Conservation (phyloP, 768 basidiomycete genomes). For the Kwoniella shandongensis region DNA sequence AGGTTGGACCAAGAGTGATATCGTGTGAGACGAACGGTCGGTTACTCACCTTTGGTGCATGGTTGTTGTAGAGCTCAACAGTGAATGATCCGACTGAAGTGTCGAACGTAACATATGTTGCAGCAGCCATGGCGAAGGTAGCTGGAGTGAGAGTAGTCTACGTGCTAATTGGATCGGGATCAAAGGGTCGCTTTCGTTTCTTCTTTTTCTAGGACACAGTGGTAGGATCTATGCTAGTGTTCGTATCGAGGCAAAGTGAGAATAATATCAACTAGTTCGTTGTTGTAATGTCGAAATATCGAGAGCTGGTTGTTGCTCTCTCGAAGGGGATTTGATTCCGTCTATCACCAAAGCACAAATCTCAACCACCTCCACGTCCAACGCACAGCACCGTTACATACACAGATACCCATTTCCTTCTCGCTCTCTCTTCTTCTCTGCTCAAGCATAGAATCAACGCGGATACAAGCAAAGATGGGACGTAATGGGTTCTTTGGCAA, state of each 20-base stretch:
- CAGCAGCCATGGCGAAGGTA: slow-evolving; percentile 25
- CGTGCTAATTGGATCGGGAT: too few relatives aligned
- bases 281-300: too few relatives aligned
- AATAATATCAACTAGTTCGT: too few relatives aligned
- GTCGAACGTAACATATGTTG: slow-evolving; percentile 48
- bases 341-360: not conserved
- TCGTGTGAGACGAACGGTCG: not conserved
- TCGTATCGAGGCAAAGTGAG: too few relatives aligned
- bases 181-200: too few relatives aligned
- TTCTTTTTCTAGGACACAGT: too few relatives aligned
- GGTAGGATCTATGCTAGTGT: too few relatives aligned
- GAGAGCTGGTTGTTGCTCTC: too few relatives aligned
- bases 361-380: slow-evolving; percentile 8
- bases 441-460: too few relatives aligned
- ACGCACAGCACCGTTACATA: not conserved
- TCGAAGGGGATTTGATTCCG: slow-evolving; percentile 14
- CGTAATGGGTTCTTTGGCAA: slow-evolving; percentile 53
- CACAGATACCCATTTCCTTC: not conserved
- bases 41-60: slow-evolving; percentile 68
- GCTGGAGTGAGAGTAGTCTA: too few relatives aligned
- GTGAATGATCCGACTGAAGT: slow-evolving; percentile 60
- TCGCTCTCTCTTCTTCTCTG: not conserved
- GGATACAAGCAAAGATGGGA: slow-evolving; percentile 39
- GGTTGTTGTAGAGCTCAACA: slow-evolving; percentile 88
- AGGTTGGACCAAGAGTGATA: not conserved